A percentile compares a stretch with the other conserved stretches of the same genome.
Evolutionary conservation across 139 green algal species (phyloP).

Genomic region (Ostreobium quekettii): DNA sequence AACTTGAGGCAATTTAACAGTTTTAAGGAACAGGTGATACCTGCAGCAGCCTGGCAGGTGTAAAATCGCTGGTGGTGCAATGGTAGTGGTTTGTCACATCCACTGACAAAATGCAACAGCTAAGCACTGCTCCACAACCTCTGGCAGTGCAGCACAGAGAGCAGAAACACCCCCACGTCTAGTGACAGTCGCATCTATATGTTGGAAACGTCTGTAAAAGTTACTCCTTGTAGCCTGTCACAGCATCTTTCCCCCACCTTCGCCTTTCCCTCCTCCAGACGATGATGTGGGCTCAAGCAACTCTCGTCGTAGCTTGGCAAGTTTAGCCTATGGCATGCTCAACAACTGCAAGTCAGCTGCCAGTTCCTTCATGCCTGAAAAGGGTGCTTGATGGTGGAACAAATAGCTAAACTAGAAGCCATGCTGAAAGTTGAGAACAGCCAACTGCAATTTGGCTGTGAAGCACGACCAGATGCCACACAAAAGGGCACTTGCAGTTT

Average conservation of each 20-base stretch:
- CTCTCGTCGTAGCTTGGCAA: slow-evolving; percentile 93
- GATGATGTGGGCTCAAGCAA: slow-evolving; percentile 71
- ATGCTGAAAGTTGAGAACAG: neutral
- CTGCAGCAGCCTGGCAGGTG: no score
- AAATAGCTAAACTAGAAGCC: neutral
- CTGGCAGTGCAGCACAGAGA: neutral
- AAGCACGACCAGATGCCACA: no score
- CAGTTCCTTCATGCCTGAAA: neutral
- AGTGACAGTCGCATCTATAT: neutral
- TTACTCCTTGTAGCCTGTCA: no score
- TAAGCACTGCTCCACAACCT: no score
- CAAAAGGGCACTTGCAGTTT: no score
- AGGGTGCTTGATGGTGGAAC: neutral
- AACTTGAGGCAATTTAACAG: no score
- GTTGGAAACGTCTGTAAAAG: no score
- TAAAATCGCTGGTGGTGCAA: no score
- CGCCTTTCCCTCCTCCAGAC: slow-evolving; percentile 58
- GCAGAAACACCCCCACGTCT: neutral
- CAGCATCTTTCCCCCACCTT: slow-evolving; percentile 27
- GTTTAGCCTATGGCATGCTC: slow-evolving; percentile 73
- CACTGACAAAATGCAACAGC: no score
- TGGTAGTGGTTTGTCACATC: no score
- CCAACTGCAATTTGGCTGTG: neutral
- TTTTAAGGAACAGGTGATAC: no score
- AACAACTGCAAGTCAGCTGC: neutral